A percentile compares a stretch with the other conserved stretches of the same genome.
phyloP scores from a whole-genome alignment of 1,139 yeast genomes.

The Spathaspora jeffriesii region DNA sequence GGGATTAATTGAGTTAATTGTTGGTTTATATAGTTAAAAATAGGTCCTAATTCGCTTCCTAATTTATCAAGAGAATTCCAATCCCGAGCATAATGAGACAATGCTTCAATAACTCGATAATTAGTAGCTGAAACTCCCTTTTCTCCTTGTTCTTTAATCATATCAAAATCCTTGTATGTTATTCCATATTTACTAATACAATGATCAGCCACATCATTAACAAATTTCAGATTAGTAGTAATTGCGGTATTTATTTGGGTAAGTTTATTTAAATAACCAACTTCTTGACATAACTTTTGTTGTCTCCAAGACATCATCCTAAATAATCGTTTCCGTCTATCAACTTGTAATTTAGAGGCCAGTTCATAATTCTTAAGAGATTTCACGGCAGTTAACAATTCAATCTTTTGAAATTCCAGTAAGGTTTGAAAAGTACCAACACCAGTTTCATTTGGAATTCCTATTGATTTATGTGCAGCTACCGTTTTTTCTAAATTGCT shows the following conservation, averaged over 20 bases:
- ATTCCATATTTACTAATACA: slow-evolving; percentile 44
- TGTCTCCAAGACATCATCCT: slow-evolving; percentile 56
- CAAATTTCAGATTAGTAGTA: slow-evolving; percentile 42
- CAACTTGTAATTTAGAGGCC: slow-evolving; percentile 43
- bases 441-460: not conserved
- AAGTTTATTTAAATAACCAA: slow-evolving; percentile 59
- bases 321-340: slow-evolving; percentile 45
- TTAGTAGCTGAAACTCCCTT: slow-evolving; percentile 33
- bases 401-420: slow-evolving; percentile 22
- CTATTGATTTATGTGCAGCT: not conserved
- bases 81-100: slow-evolving; percentile 76
- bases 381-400: slow-evolving; percentile 50
- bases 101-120: slow-evolving; percentile 64
- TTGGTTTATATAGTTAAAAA: slow-evolving; percentile 47
- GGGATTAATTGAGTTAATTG: slow-evolving; percentile 31
- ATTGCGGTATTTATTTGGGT: slow-evolving; percentile 45
- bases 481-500: slow-evolving; percentile 6
- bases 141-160: slow-evolving; percentile 19
- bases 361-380: slow-evolving; percentile 49
- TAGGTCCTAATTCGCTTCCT: slow-evolving; percentile 47
- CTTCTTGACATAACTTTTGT: slow-evolving; percentile 50
- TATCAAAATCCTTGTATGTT: slow-evolving; percentile 36
- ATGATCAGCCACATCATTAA: slow-evolving; percentile 43
- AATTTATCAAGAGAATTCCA: slow-evolving; percentile 50
- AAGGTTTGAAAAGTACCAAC: slow-evolving; percentile 15